Evolutionary conservation across 208 protist genomes (phyloP).

Genomic region (Crithidia sp.): DNA sequence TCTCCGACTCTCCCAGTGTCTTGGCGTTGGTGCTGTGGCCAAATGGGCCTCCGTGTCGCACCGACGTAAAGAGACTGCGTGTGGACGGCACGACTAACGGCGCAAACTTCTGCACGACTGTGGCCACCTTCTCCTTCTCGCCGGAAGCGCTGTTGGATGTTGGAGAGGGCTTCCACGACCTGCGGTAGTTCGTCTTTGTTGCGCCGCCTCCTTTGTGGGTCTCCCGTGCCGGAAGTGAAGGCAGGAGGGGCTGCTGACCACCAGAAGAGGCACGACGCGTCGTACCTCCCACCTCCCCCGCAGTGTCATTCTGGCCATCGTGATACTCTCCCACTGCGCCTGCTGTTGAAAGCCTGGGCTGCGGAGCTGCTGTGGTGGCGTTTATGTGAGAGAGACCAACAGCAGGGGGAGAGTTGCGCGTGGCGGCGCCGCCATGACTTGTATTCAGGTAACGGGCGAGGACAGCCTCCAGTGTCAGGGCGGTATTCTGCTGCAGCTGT

Average conservation of each 20-base stretch:
- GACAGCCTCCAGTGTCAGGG: neutral
- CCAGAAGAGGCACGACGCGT: neutral
- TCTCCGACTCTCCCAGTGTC: neutral
- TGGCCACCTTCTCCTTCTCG: neutral
- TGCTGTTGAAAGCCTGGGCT: too few species aligned
- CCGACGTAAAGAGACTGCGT: neutral
- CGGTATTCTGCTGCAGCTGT: too few species aligned
- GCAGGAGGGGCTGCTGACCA: neutral
- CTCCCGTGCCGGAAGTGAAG: neutral
- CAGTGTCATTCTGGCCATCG: too few species aligned
- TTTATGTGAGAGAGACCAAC: too few species aligned
- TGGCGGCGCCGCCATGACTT: neutral
- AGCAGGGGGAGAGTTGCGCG: neutral
- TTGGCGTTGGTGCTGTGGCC: neutral
- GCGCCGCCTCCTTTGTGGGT: neutral
- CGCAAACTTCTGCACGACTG: neutral
- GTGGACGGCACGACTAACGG: neutral
- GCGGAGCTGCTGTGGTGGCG: too few species aligned
- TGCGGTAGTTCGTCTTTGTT: neutral
- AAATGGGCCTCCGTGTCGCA: neutral
- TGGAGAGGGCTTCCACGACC: neutral
- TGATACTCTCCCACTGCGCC: too few species aligned
- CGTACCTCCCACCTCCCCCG: too few species aligned
- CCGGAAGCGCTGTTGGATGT: neutral
- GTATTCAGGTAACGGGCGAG: neutral